Conservation (phyloP, 345 rosid genomes). For the Adansonia digitata region DNA sequence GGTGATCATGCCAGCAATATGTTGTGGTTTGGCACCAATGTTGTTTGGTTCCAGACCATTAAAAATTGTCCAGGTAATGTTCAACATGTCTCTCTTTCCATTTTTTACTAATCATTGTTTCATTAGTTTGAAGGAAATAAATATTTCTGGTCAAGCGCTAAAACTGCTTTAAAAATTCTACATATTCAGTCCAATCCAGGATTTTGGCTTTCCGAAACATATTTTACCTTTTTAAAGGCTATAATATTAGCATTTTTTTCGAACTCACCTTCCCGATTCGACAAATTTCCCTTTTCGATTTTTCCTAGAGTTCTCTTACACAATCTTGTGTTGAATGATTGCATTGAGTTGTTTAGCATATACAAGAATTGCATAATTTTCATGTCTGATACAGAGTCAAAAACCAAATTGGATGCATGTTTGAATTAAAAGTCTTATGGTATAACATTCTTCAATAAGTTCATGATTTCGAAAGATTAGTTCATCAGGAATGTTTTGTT, state of each 20-base stretch:
- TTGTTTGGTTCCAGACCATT: constrained; percentile 23
- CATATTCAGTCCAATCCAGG: not conserved
- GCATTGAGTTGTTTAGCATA: not conserved
- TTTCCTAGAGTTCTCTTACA: no score
- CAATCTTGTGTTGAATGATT: not conserved
- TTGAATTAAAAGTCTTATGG: not conserved
- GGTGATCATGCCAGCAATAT: constrained; percentile 23
- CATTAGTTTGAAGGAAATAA: not conserved
- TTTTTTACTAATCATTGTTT: not conserved
- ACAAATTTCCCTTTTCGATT: not conserved
- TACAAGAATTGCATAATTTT: not conserved
- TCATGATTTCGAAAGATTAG: not conserved
- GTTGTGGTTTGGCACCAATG: constrained; percentile 30
- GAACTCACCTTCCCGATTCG: not conserved
- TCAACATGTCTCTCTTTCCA: not conserved
- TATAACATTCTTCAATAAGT: no score
- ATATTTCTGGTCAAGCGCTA: not conserved
- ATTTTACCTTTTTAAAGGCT: not conserved
- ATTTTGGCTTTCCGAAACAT: not conserved
- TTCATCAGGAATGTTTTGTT: no score
- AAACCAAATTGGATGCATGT: not conserved
- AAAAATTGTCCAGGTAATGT: constrained; percentile 31
- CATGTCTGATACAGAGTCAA: not conserved
- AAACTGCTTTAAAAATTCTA: not conserved
- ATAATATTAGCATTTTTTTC: not conserved